phyloP scores from a whole-genome alignment of 352 stramenopile species.

The Elongisporangium undulatum region DNA sequence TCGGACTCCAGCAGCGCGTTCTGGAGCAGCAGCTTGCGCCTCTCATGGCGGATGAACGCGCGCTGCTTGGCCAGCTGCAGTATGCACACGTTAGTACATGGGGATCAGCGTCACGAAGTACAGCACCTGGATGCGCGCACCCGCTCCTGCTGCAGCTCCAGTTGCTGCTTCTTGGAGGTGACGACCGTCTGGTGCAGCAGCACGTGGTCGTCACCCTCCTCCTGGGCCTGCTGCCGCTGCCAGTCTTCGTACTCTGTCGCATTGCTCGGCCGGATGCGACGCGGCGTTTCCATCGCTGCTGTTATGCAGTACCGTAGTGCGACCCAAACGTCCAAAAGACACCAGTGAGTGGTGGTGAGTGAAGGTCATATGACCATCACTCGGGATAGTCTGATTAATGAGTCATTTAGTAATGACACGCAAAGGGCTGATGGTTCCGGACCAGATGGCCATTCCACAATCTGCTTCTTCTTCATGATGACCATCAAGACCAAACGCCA shows the following conservation, averaged over 20 bases:
- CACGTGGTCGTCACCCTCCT: slow-evolving; percentile 54
- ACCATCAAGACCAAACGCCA: neutral
- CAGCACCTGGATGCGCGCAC: slow-evolving; percentile 11
- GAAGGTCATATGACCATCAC: no score
- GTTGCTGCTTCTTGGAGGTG: slow-evolving; percentile 54
- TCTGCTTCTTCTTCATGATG: neutral
- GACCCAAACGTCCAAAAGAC: neutral
- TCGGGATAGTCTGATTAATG: no score
- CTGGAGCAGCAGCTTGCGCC: slow-evolving; percentile 68
- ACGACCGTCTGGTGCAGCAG: slow-evolving; percentile 71
- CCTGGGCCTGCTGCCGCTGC: no score
- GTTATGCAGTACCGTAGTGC: neutral
- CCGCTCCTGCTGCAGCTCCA: slow-evolving; percentile 55
- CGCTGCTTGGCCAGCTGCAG: slow-evolving; percentile 65
- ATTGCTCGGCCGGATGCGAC: slow-evolving; percentile 31
- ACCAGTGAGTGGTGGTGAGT: no score
- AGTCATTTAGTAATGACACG: no score
- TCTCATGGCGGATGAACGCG: slow-evolving; percentile 77
- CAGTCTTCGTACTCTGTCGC: slow-evolving; percentile 16
- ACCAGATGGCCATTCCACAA: neutral
- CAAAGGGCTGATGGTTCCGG: neutral
- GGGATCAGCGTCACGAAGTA: neutral
- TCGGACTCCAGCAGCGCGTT: slow-evolving; percentile 72
- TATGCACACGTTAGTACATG: neutral
- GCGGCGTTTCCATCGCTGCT: slow-evolving; percentile 7